These are phyloP conservation scores for Cenchrus americanus DNA, from an alignment of 176 grass and related monocot species.

Conservation along the genomic window DNA sequence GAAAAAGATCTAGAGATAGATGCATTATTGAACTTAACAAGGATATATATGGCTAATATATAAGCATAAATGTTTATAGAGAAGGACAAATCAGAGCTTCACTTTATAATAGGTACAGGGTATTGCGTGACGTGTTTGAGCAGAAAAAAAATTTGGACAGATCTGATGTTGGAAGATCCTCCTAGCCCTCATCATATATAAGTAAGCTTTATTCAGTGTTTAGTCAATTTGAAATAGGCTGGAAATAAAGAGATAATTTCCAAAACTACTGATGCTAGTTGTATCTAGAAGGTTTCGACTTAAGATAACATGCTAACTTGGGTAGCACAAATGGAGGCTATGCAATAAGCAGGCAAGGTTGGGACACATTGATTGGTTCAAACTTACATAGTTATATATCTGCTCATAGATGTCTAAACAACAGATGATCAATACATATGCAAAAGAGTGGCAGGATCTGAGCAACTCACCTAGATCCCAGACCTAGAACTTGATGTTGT, in stretches of 20 bases:
- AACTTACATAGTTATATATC: background rate
- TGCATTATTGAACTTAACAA: too few species aligned
- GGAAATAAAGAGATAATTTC: too few species aligned
- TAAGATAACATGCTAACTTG: background rate
- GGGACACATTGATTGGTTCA: background rate
- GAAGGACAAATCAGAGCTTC: too few species aligned
- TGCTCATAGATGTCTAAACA: background rate
- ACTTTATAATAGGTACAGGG: too few species aligned
- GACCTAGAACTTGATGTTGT: too few species aligned
- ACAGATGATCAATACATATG: background rate
- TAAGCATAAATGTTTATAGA: too few species aligned
- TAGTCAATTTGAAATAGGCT: too few species aligned
- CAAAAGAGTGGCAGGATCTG: too few species aligned
- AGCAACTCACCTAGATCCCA: too few species aligned
- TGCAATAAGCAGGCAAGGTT: background rate
- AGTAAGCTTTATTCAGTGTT: too few species aligned
- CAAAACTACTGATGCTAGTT: background rate
- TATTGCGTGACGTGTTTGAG: background rate
- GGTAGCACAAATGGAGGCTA: background rate
- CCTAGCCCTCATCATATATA: background rate
- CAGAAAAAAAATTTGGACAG: background rate
- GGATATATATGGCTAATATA: too few species aligned
- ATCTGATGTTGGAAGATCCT: background rate
- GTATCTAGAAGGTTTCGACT: background rate
- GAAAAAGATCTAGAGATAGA: too few species aligned